Base-by-base conservation (phyloP, 208 protist species). In the Crithidia expoeki region DNA sequence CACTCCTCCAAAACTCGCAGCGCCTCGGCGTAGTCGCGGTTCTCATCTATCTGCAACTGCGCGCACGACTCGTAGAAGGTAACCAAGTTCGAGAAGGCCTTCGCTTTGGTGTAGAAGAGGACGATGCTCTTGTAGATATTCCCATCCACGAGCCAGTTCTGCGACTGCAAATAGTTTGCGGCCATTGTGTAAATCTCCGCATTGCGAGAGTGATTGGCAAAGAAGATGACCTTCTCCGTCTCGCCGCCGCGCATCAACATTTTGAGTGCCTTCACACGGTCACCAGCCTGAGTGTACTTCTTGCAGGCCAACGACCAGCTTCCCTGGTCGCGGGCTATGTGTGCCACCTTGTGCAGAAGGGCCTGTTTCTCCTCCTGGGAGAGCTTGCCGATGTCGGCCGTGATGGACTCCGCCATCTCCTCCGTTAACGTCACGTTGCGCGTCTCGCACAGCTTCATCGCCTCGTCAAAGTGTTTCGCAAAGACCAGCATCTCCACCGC, bases 211-310 rank as follows among this genome's bases (percentile, higher is more conserved):
- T 98, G 94, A 70, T 95, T 97, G 0, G 98, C 97, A 76, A 98
- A 99, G 82, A 98, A 98, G 67, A 99, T 97, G 61, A 99, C 97
- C 80, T 98, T 98, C 51, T 98, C 91, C 27, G 92, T 96, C 75
- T 99, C 97, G 49, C 96, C 97, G 6, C 95, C 97, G 58, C 96
- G 95, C 84, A 99, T 91, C 16, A 99, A 90, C 83, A 97, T 96
- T 68, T 98, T 98, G 87, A 99, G 96, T 30, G 97, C 98, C 92
- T 98, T 97, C 16, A 98, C 63, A 33, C 96, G 92, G 56, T 98
- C 96, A n/a, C 96, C 97, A 2, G 93, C 87, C 76, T 98, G 93
- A 12, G 94, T 97, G 78, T 97, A 98, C 72, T 96, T 96, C 67
- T 97, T 97, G 70, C 92, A 96, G 28, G 95, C 93, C 63, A 98